Evolutionary conservation across 2,329 filamentous ascomycete genomes (phyloP).

Genomic region (Zymoseptoria pseudotritici): DNA sequence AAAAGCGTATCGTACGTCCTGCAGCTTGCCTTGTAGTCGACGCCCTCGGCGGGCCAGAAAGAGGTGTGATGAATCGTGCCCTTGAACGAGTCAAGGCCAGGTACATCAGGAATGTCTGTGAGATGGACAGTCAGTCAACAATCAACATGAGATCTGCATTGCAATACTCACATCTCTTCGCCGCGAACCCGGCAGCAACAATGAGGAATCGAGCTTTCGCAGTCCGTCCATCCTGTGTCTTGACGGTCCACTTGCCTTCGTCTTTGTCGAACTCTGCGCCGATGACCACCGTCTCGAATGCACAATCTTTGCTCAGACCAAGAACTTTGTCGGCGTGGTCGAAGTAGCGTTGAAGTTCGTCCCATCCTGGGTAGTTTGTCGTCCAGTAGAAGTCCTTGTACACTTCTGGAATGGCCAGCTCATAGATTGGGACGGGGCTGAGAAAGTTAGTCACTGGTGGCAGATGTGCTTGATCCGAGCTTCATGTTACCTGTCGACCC

Average conservation of each 20-base stretch:
- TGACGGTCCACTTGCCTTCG: constrained; percentile 44
- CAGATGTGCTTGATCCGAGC: too few species aligned
- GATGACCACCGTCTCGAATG: constrained; percentile 50
- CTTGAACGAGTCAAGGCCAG: constrained; percentile 53
- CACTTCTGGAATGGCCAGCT: constrained; percentile 36
- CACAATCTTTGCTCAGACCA: constrained; percentile 49
- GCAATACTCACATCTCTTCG: constrained; percentile 40
- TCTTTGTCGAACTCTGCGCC: constrained; percentile 45
- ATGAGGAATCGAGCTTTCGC: constrained; percentile 47
- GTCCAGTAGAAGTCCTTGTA: constrained; percentile 51
- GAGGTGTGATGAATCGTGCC: constrained; percentile 45
- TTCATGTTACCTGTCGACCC: constrained; percentile 31
- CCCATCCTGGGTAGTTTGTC: constrained; percentile 26
- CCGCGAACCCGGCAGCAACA: constrained; percentile 50
- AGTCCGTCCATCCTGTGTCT: constrained; percentile 45
- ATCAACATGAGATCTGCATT: neutral
- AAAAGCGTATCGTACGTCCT: neutral
- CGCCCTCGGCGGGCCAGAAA: constrained; percentile 36
- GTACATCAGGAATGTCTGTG: constrained; percentile 50
- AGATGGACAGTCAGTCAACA: neutral
- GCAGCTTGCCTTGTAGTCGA: constrained; percentile 38
- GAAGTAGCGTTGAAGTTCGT: constrained; percentile 52
- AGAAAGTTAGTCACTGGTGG: too few species aligned
- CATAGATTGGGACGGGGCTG: constrained; percentile 26
- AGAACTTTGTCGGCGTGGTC: constrained; percentile 51